Evolutionary conservation across 257 asterid genomes (phyloP).

Genomic region (Jaltomata sinuosa): DNA sequence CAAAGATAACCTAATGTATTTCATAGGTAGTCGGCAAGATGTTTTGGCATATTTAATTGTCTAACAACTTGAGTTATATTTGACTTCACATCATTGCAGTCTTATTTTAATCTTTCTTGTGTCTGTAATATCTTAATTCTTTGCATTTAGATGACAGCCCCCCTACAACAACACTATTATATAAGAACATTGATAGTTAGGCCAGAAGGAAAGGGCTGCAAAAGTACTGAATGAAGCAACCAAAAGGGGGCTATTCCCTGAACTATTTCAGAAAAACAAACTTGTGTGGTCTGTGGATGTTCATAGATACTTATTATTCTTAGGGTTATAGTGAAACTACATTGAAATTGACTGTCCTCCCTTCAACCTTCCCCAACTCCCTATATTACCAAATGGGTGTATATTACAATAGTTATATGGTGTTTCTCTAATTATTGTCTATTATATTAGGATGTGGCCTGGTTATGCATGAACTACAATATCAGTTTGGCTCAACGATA

Average conservation of each 20-base stretch:
- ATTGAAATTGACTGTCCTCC: background rate
- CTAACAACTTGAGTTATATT: no score
- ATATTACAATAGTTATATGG: background rate
- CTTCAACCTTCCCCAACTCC: background rate
- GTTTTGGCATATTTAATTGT: no score
- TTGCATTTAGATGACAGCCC: no score
- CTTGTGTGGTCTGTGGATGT: no score
- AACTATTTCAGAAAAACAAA: constrained; percentile 61
- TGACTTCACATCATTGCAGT: no score
- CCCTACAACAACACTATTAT: constrained; percentile 57
- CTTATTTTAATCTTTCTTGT: no score
- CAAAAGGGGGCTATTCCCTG: constrained; percentile 79
- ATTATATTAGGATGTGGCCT: constrained; percentile 72
- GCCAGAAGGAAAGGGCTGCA: constrained; percentile 89
- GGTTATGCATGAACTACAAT: constrained; percentile 85
- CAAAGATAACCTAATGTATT: no score
- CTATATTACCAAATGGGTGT: background rate
- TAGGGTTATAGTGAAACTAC: background rate
- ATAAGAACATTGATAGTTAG: constrained; percentile 90
- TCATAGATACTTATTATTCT: constrained; percentile 51
- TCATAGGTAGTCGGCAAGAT: no score
- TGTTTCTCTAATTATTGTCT: constrained; percentile 11
- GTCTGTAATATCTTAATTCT: no score
- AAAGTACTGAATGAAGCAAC: constrained; percentile 84
- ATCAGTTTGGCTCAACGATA: constrained; percentile 70